Evolutionary conservation across 2,329 filamentous ascomycete species (phyloP).

Genomic region (Onygenales sp.): DNA sequence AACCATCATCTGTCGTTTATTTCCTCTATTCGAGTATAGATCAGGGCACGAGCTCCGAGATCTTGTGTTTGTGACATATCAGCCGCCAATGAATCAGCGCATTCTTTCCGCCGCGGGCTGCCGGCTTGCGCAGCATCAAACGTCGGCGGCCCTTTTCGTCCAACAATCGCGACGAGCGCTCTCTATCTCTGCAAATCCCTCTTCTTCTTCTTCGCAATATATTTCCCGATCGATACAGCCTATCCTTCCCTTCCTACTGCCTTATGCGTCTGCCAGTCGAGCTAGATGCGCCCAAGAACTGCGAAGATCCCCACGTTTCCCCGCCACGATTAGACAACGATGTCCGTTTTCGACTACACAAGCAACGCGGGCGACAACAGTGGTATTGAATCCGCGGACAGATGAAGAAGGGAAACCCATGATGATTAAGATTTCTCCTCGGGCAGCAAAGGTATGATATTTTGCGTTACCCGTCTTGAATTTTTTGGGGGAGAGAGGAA

Average conservation of each 20-base stretch:
- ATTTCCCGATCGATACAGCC: constrained; percentile 6
- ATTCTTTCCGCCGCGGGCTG: constrained; percentile 17
- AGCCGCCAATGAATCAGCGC: constrained; percentile 20
- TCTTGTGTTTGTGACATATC: not conserved
- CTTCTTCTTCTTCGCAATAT: constrained; percentile 22
- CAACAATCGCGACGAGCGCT: constrained; percentile 11
- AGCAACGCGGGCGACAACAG: constrained; percentile 30
- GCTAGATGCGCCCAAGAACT: constrained; percentile 3
- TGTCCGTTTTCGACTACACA: constrained; percentile 28
- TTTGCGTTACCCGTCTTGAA: not conserved
- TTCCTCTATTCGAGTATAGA: not conserved
- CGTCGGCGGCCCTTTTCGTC: constrained; percentile 6
- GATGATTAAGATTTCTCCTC: constrained; percentile 70
- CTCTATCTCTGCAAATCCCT: constrained; percentile 19
- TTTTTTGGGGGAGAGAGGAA: not conserved
- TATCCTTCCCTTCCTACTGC: constrained; percentile 9
- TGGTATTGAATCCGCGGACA: constrained; percentile 57
- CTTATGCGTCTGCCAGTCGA: constrained; percentile 13
- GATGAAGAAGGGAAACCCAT: constrained; percentile 82
- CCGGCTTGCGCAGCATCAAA: constrained; percentile 14
- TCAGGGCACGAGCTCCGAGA: not conserved
- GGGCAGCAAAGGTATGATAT: constrained; percentile 61
- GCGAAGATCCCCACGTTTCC: not conserved
- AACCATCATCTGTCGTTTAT: not conserved
- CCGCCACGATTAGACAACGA: constrained; percentile 10